A percentile compares a stretch with the other conserved stretches of the same genome.
Conservation (phyloP, 176 grass and related monocot species). For the Zea luxurians region DNA sequence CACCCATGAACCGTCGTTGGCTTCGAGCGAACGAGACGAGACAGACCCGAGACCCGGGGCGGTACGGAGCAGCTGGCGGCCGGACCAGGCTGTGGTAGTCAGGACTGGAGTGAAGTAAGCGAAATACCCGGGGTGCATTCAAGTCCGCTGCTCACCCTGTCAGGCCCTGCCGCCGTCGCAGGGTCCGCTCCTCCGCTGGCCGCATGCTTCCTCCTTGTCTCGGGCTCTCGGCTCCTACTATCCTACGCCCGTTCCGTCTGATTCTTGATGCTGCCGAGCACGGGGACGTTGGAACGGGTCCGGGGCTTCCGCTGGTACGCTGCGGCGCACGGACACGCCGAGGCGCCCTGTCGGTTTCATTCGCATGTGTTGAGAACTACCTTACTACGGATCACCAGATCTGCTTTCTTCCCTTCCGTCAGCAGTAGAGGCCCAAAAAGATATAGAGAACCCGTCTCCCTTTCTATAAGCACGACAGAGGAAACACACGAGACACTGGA, state of each 20-base stretch:
- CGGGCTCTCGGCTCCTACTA: not conserved
- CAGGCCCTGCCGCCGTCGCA: constrained; percentile 10
- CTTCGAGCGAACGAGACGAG: not conserved
- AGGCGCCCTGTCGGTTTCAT: not conserved
- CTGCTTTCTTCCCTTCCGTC: no score
- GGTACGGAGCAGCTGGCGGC: not conserved
- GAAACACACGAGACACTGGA: no score
- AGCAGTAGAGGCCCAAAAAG: no score
- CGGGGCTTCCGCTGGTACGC: not conserved
- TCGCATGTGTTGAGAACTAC: no score
- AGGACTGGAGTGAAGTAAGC: constrained; percentile 2
- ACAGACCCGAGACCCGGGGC: not conserved
- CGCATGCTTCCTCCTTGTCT: not conserved
- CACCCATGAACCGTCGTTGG: not conserved
- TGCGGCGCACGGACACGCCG: constrained; percentile 9
- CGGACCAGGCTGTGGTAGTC: not conserved
- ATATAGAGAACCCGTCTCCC: no score
- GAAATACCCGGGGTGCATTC: constrained; percentile 50
- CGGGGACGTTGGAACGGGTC: not conserved
- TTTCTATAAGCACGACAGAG: no score
- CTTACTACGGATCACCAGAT: no score
- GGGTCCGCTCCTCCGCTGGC: not conserved
- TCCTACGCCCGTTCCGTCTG: not conserved
- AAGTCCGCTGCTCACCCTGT: constrained; percentile 25
- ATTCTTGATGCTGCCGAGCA: not conserved